Base-by-base conservation (phyloP, 179 eudicot species). In the Dionaea muscipula region DNA sequence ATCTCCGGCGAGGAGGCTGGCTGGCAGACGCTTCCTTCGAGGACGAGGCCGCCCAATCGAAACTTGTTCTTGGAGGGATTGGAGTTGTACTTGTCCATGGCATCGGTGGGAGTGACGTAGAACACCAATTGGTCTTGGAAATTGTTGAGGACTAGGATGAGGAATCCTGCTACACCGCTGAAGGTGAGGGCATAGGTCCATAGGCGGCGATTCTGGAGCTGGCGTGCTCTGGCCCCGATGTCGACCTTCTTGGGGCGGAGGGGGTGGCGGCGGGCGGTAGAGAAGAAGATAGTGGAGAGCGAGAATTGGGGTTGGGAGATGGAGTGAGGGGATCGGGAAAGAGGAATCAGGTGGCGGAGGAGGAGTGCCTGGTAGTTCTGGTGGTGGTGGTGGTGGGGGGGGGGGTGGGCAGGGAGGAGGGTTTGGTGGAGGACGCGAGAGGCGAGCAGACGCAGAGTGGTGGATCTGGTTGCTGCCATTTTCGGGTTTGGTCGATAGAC, bases 191-290 rank as follows among this genome's bases (percentile, higher is more conserved):
- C 95, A 72, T 86, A 86, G 15, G 85, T 76, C 95, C 95, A 86
- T 43, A 90, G 81, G 3, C 94, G 85, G 9, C 97, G 89, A 40
- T 56, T 74, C 56, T 90, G 97, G 55, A 86, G 68, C 45, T 86
- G 89, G 0, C 94, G 81, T 3, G 97, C 94, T 6, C 86, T 82
- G n/a, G 93, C 97, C 17, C 77, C 93, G 67, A 89, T 83, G 78
- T 79, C 85, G 21, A 73, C 53, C 33, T 71, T 70, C 37, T 59
- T 51, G 0, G 80, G 26, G 8, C 71, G 73, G 15, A 44, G 18
- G 1, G 81, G 70, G 48, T 66, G 54, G 20, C 73, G 72, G 10
- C 84, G 80, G 36, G 69, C 49, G 69, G 87, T 74, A 50, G 91
- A 81, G 65, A 73, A 70, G 58, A 68, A 50, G 59, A 66, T 74